Evolutionary conservation across 2,329 filamentous ascomycete species (phyloP).

Genomic region (Talaromyces sp.): DNA sequence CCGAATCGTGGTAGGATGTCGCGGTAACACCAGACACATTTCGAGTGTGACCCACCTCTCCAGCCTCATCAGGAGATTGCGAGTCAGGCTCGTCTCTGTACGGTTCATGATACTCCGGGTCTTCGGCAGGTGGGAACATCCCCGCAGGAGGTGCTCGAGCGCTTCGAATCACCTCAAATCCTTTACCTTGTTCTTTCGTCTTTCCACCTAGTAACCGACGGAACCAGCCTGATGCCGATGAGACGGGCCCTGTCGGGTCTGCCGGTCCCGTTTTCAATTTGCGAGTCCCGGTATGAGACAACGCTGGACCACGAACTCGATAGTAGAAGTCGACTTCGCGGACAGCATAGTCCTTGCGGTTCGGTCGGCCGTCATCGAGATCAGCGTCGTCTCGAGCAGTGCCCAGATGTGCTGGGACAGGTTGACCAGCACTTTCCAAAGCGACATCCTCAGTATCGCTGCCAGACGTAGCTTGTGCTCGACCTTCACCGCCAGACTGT

Average conservation of each 20-base stretch:
- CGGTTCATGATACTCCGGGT: slow-evolving; percentile 61
- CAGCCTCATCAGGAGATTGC: slow-evolving; percentile 15
- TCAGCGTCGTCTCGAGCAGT: slow-evolving; percentile 54
- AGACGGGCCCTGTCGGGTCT: slow-evolving; percentile 87
- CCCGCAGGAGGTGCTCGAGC: slow-evolving; percentile 78
- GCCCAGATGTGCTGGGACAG: slow-evolving; percentile 53
- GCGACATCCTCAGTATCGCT: slow-evolving; percentile 13
- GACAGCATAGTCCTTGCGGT: slow-evolving; percentile 82
- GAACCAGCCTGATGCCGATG: slow-evolving; percentile 87
- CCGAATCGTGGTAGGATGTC: slow-evolving; percentile 28
- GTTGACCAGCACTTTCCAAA: slow-evolving; percentile 43
- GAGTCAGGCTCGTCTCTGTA: slow-evolving; percentile 55
- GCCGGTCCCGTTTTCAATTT: slow-evolving; percentile 90
- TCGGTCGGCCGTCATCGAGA: slow-evolving; percentile 45
- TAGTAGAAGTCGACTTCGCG: slow-evolving; percentile 98
- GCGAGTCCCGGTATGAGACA: slow-evolving; percentile 76
- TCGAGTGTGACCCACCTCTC: slow-evolving; percentile 24
- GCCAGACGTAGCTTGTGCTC: slow-evolving; percentile 46
- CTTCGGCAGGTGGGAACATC: slow-evolving; percentile 49
- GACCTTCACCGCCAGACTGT: slow-evolving; percentile 3
- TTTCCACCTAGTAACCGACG: slow-evolving; percentile 74
- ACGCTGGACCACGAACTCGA: slow-evolving; percentile 79
- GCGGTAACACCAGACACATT: slow-evolving; percentile 23
- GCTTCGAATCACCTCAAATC: slow-evolving; percentile 93
- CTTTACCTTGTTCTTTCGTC: slow-evolving; percentile 91